Evolutionary conservation across 2,329 filamentous ascomycete genomes (phyloP).

Genomic region (Botryosphaeria agaves): DNA sequence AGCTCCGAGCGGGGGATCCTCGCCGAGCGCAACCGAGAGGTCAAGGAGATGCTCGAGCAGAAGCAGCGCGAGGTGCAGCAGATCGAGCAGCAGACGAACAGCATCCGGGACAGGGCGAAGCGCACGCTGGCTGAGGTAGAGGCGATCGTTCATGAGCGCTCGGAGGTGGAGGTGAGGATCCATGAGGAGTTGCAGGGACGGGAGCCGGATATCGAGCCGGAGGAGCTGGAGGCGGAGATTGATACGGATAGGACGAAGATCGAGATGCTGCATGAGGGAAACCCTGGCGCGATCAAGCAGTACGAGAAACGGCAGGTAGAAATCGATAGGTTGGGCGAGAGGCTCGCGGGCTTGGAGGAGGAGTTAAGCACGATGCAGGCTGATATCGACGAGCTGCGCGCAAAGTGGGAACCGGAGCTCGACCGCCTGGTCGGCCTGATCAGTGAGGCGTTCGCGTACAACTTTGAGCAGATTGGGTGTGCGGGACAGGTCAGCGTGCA

Average conservation of each 20-base stretch:
- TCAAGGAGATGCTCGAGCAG: slow-evolving; percentile 34
- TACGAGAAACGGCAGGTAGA: slow-evolving; percentile 56
- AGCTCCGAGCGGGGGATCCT: slow-evolving; percentile 60
- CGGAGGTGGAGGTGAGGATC: slow-evolving; percentile 5
- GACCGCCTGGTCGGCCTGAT: slow-evolving; percentile 65
- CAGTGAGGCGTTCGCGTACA: slow-evolving; percentile 79
- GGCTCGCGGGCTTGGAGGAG: slow-evolving; percentile 36
- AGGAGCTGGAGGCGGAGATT: slow-evolving; percentile 57
- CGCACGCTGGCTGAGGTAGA: slow-evolving; percentile 4
- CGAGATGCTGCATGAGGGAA: slow-evolving; percentile 63
- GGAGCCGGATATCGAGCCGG: slow-evolving; percentile 17
- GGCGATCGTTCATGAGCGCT: slow-evolving; percentile 6
- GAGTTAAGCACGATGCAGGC: slow-evolving; percentile 37
- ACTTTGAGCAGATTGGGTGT: slow-evolving; percentile 87
- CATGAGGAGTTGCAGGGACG: slow-evolving; percentile 9
- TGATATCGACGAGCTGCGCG: slow-evolving; percentile 48
- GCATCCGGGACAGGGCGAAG: slow-evolving; percentile 12
- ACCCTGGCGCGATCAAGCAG: slow-evolving; percentile 56
- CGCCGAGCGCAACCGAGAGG: slow-evolving; percentile 44
- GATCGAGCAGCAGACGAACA: slow-evolving; percentile 19
- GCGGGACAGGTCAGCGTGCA: slow-evolving; percentile 77
- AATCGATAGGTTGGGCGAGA: slow-evolving; percentile 47
- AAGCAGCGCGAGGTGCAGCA: slow-evolving; percentile 23
- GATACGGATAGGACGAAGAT: slow-evolving; percentile 57
- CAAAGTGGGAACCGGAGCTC: slow-evolving; percentile 67